A percentile compares a stretch with the other conserved stretches of the same genome.
These are phyloP conservation scores for Talaromyces verruculosus DNA, from an alignment of 2,329 filamentous ascomycete species.

Conservation along the genomic window DNA sequence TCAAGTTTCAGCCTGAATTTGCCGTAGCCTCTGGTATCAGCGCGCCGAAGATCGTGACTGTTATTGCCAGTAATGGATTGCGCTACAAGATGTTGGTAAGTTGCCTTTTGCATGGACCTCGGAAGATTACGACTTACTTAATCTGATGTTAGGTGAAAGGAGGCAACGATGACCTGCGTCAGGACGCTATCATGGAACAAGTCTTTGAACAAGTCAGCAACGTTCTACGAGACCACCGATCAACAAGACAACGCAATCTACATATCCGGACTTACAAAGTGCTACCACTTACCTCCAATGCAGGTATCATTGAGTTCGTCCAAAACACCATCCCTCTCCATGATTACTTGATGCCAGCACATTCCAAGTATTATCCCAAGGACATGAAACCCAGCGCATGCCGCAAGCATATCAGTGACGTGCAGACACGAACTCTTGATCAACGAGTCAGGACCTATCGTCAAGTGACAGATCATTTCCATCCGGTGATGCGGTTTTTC, in stretches of 20 bases:
- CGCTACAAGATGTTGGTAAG: slow-evolving; percentile 79
- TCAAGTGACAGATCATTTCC: slow-evolving; percentile 76
- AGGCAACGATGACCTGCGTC: slow-evolving; percentile 90
- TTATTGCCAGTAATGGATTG: slow-evolving; percentile 71
- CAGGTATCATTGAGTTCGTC: slow-evolving; percentile 96
- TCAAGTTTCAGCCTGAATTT: slow-evolving; percentile 71
- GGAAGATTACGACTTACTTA: slow-evolving; percentile 18
- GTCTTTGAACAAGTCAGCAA: slow-evolving; percentile 96
- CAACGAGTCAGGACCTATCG: slow-evolving; percentile 72
- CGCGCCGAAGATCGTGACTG: slow-evolving; percentile 88
- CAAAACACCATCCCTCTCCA: slow-evolving; percentile 88
- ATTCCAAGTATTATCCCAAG: slow-evolving; percentile 79
- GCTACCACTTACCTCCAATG: slow-evolving; percentile 76
- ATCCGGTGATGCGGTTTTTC: slow-evolving; percentile 93
- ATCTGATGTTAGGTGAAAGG: slow-evolving; percentile 68
- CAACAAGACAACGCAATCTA: slow-evolving; percentile 82
- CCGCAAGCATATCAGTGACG: slow-evolving; percentile 74
- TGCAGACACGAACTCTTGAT: slow-evolving; percentile 68
- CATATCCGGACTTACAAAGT: slow-evolving; percentile 97
- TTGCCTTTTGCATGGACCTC: not conserved
- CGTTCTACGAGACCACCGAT: slow-evolving; percentile 79
- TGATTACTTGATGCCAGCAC: slow-evolving; percentile 87
- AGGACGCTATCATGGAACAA: slow-evolving; percentile 99
- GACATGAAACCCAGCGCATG: slow-evolving; percentile 76
- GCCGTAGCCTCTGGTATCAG: slow-evolving; percentile 87